A percentile compares a stretch with the other conserved stretches of the same genome.
phyloP scores from a whole-genome alignment of 108 stramenopile species.

The Cyclotella choctawhatcheeana region DNA sequence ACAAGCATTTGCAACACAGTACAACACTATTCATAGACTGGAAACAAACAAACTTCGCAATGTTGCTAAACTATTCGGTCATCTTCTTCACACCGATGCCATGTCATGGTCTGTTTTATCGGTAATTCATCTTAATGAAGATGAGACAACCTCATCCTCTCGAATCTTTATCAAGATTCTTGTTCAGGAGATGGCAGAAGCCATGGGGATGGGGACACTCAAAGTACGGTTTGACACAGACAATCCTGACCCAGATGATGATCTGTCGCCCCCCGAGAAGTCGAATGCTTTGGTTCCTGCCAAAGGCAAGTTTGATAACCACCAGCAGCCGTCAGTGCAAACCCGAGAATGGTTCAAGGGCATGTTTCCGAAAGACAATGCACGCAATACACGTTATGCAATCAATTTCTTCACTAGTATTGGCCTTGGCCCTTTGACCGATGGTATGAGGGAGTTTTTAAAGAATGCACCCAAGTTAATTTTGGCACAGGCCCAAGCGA shows the following conservation, averaged over 20 bases:
- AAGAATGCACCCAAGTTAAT: conserved; percentile 93
- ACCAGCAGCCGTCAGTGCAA: conserved; percentile 41
- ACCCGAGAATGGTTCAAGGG: conserved; percentile 86
- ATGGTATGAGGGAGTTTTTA: conserved; percentile 93
- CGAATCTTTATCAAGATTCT: conserved; percentile 99
- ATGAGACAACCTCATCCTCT: conserved; percentile 95
- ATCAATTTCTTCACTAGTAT: conserved; percentile 99
- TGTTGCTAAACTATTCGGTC: conserved; percentile 99
- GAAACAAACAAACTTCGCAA: conserved; percentile 99
- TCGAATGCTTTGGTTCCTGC: conserved; percentile 12
- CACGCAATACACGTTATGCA: conserved; percentile 96
- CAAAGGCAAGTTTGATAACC: not conserved
- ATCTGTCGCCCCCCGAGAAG: conserved; percentile 19
- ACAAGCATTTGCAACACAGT: conserved; percentile 84
- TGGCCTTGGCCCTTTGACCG: conserved; percentile 97
- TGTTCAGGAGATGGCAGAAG: conserved; percentile 95
- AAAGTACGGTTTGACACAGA: conserved; percentile 87
- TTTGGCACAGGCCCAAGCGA: conserved; percentile 73
- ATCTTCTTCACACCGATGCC: conserved; percentile 95
- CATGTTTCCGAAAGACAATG: conserved; percentile 96
- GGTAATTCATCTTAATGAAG: conserved; percentile 92
- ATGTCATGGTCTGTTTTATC: conserved; percentile 96
- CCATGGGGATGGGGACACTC: conserved; percentile 92
- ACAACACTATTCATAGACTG: conserved; percentile 94
- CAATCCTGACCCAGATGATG: conserved; percentile 59